Base-by-base conservation (phyloP, 148 eudicot species). In the Persicaria maculosa region DNA sequence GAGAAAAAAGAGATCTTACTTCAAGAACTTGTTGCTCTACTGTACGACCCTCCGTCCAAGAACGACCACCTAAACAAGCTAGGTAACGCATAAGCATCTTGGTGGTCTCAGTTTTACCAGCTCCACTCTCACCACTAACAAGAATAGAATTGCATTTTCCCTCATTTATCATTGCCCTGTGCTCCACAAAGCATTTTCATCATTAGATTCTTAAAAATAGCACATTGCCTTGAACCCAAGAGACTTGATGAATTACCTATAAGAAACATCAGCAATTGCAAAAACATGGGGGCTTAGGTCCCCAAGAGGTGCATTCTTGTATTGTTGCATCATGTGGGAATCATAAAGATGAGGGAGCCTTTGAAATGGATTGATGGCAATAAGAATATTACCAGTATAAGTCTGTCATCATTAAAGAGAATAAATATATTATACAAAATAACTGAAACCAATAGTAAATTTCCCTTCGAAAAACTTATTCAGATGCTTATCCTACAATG, bases 1-100 rank as follows among this genome's bases (percentile, higher is more conserved):
- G 2, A 25, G 47, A 9, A 46, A 67, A 68, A 64, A 45, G n/a
- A 4, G 62, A 71, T 59, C 87, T 82, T 91, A 90, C 98, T 83
- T 91, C 98, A 77, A 93, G 97, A 87, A 93, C 98, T 91, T 93
- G 98, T 76, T 93, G 98, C 82, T 93, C 98, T 71, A 93, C 98
- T 17, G 98, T 93, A 65, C 98, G 92, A 48, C 98, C 98, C 80
- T 93, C 98, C 54, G 98, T 93, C 67, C 93, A 89, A 77, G 88
- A 85, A 46, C 98, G 91, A 45, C 98, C 98, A 71, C 98, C 98
- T 82, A 93, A 77, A 84, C 76, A 93, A 62, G 98, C 98, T 74
- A 93, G 97, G 80, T 93, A 93, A n/a, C 68, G 89, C 98, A 91
- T 93, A 81, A 93, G 92, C 98, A 93, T 93, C 83, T 93, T 93